phyloP scores from a whole-genome alignment of 352 stramenopile species.

The Phytophthora rubi region DNA sequence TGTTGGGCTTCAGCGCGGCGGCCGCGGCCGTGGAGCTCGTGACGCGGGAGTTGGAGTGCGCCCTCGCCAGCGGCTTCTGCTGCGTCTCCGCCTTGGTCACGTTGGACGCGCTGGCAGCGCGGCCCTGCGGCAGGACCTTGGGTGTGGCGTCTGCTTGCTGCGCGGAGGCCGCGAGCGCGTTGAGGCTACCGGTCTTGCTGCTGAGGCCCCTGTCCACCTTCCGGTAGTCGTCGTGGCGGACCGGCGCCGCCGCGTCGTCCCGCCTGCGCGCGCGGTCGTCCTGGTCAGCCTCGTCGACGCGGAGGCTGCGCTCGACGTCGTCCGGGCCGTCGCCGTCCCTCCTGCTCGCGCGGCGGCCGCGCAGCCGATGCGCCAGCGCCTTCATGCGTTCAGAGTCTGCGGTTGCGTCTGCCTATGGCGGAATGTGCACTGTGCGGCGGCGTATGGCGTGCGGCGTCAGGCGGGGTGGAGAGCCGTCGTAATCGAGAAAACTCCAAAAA shows the following conservation, averaged over 20 bases:
- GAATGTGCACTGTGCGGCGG: conserved; percentile 8
- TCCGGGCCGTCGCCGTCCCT: conserved; percentile 16
- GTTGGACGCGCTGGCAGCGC: conserved; percentile 11
- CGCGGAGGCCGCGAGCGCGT: conserved; percentile 2
- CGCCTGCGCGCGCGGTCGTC: background rate
- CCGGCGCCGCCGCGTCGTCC: conserved; percentile 4
- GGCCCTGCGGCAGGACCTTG: conserved; percentile 2
- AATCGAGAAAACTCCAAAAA: too few species aligned
- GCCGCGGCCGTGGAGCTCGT: background rate
- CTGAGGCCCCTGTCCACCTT: conserved; percentile 17
- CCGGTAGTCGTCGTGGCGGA: background rate
- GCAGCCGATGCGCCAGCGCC: conserved; percentile 43
- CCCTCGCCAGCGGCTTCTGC: conserved; percentile 6
- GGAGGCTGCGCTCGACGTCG: conserved; percentile 25
- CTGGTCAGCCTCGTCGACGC: conserved; percentile 16
- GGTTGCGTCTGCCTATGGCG: background rate
- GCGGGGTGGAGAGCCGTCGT: conserved; percentile 7
- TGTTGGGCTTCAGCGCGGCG: conserved; percentile 2
- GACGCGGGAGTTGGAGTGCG: conserved; percentile 11
- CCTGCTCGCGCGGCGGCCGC: conserved; percentile 20
- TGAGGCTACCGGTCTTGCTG: conserved; percentile 31
- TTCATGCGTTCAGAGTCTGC: conserved; percentile 35
- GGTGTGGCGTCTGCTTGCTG: conserved; percentile 6
- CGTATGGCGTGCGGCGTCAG: background rate
- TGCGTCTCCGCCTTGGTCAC: conserved; percentile 13